These are phyloP conservation scores for Trifolium subterraneum DNA, from an alignment of 306 rosid genomes.

Conservation along the genomic window DNA sequence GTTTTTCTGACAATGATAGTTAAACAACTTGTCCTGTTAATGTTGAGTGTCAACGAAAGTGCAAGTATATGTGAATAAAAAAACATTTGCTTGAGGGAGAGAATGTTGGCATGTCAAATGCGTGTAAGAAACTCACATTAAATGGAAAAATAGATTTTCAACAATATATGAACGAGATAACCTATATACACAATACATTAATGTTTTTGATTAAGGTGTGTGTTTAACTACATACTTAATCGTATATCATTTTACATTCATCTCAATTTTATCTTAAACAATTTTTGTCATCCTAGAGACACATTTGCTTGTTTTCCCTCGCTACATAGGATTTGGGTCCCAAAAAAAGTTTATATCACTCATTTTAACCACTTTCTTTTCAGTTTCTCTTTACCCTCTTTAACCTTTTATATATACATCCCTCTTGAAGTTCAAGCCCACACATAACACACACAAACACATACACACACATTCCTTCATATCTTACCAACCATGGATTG, in stretches of 20 bases:
- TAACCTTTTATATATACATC: conserved; percentile 29
- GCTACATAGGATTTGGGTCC: neutral
- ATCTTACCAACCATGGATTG: conserved; percentile 73
- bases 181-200: neutral
- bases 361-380: conserved; percentile 44
- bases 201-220: no score
- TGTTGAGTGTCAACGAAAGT: neutral
- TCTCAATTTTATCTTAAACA: no score
- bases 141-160: no score
- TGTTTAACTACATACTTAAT: no score
- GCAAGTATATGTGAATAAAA: neutral
- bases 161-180: no score
- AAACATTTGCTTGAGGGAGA: no score
- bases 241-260: no score
- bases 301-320: neutral
- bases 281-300: no score
- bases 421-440: conserved; percentile 30
- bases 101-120: no score
- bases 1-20: neutral
- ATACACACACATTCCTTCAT: conserved; percentile 37
- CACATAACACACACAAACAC: conserved; percentile 16
- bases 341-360: conserved; percentile 37
- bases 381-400: conserved; percentile 32
- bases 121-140: no score
- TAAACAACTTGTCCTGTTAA: neutral